A percentile compares a stretch with the other conserved stretches of the same genome.
phyloP scores from a whole-genome alignment of 805 yeast species.

The Dipodascopsis uninucleata region DNA sequence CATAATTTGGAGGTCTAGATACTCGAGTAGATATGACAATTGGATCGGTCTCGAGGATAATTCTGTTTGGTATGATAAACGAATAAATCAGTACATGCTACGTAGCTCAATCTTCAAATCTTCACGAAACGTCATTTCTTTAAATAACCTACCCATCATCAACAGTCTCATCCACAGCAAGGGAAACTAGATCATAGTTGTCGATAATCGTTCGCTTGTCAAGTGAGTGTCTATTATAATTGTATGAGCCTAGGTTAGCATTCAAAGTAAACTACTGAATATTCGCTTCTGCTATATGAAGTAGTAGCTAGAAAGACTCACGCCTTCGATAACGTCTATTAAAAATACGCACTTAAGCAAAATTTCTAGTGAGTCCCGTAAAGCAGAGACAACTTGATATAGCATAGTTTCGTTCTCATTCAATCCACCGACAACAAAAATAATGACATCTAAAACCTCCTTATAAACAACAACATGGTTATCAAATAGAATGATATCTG shows the following conservation, averaged over 20 bases:
- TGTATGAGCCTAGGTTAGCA: not conserved
- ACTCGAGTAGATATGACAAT: conserved; percentile 84
- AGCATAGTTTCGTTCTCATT: conserved; percentile 84
- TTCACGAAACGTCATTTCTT: too few relatives aligned
- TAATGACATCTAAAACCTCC: conserved; percentile 69
- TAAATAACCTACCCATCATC: conserved; percentile 57
- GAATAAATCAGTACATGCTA: not conserved
- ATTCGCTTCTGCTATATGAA: too few relatives aligned
- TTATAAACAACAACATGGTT: conserved; percentile 80
- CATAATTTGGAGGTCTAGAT: conserved; percentile 77
- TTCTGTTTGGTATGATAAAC: conserved; percentile 38
- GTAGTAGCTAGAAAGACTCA: not conserved
- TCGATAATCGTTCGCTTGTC: conserved; percentile 78
- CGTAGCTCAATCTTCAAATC: too few relatives aligned
- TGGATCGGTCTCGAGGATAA: conserved; percentile 85
- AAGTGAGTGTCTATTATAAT: conserved; percentile 43
- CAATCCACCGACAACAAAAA: conserved; percentile 67
- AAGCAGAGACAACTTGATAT: conserved; percentile 69
- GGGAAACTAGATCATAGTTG: conserved; percentile 76
- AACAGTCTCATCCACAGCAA: conserved; percentile 86
- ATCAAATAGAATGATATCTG: conserved; percentile 77
- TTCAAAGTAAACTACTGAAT: too few relatives aligned
- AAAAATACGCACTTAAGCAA: conserved; percentile 48
- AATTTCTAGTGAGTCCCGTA: conserved; percentile 77
- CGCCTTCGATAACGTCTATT: not conserved